Evolutionary conservation across 129 eudicot species (phyloP).

Genomic region (Deinandra increscens): DNA sequence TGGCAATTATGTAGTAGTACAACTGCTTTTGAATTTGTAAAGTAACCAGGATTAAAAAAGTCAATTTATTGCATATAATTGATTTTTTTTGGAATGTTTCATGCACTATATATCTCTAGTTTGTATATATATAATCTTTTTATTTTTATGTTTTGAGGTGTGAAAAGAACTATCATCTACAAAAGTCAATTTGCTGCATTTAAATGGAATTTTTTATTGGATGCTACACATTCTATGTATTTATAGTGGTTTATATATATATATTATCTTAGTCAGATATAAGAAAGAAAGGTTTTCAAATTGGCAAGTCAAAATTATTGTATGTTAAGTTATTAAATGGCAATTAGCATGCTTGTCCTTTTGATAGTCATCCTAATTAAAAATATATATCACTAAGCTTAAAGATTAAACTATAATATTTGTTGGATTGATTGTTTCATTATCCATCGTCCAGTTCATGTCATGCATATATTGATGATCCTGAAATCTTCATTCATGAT

Average conservation of each 20-base stretch:
- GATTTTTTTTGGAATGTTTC: too few relatives aligned
- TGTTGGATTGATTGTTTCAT: not conserved
- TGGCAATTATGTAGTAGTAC: not conserved
- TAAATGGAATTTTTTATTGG: not conserved
- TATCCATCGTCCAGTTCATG: slow-evolving; percentile 5
- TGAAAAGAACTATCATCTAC: not conserved
- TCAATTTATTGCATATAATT: too few relatives aligned
- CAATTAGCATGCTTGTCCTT: slow-evolving; percentile 4
- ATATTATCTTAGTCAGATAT: not conserved
- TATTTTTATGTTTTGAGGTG: not conserved
- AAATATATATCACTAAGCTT: not conserved
- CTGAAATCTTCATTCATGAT: slow-evolving; percentile 14
- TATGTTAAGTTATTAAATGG: not conserved
- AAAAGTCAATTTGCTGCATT: not conserved
- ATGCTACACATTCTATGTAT: not conserved
- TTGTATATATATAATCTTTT: not conserved
- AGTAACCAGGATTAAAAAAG: too few relatives aligned
- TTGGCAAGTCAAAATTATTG: slow-evolving; percentile 10
- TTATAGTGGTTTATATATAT: not conserved
- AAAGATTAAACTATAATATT: not conserved
- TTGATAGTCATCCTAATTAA: not conserved
- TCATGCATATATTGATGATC: slow-evolving; percentile 14
- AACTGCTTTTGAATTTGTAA: not conserved
- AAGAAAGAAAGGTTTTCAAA: not conserved
- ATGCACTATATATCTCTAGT: too few relatives aligned